Base-by-base conservation (phyloP, 106 monocot species). In the Dioscorea zingiberensis region DNA sequence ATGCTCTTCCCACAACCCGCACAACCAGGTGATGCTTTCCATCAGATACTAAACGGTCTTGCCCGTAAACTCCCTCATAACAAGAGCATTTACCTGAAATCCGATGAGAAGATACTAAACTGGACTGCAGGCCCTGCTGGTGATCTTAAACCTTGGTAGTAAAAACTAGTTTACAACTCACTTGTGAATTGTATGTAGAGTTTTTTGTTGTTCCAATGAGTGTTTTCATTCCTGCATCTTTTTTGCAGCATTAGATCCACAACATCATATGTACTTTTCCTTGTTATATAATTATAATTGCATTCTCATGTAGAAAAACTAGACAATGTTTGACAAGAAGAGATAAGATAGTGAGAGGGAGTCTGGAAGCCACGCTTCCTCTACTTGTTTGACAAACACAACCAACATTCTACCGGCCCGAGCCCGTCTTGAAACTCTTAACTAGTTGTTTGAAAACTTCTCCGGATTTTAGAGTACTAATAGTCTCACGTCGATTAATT, bases 1-100 rank as follows among this genome's bases (percentile, higher is more conserved):
- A 91, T 91, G 90, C 32, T 91, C 30, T 91, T 91, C 60, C 90
- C 90, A 2, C 90, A 91, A 45, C 90, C 90, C 24, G 86, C 80
- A 16, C 76, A 86, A 48, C 63, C 90, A 3, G 83, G 90, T 7
- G 90, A 90, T 49, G 90, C 90, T 13, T 90, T 90, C 64, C 90
- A 90, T 59, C 90, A 90, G 73, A 91, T 91, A 67, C 21, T 91
- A 25, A 91, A 91, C 25, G 90, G 86, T 46, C 86, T 91, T 19
- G 90, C 90, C 3, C 67, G 90, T 13, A 91, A 86, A 61, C 80
- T 91, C n/a, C 90, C 90, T 0, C 90, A 91, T 57, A 70, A 44
- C 13, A 66, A 64, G 25, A 75, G 54, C 4, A 63, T 65, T 4
- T 91, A 78, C 58, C 57, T 91, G 76, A 73, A 73, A 17, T 74